These are phyloP conservation scores for Magnaporthiopsis poae DNA, from an alignment of 2,329 filamentous ascomycete species.

Conservation along the genomic window DNA sequence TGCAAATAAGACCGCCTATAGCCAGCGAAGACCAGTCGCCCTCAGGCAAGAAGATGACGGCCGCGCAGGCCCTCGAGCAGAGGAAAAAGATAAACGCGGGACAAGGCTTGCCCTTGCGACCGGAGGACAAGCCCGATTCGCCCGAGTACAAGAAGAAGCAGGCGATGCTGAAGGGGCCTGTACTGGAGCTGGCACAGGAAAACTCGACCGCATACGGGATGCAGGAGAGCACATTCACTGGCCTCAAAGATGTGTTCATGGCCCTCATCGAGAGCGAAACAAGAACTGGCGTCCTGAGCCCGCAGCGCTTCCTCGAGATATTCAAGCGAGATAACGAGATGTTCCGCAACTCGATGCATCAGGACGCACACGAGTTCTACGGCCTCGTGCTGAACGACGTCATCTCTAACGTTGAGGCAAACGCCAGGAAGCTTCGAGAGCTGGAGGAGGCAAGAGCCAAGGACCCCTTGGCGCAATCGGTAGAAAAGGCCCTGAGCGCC, in stretches of 20 bases:
- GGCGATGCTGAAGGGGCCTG: conserved; percentile 76
- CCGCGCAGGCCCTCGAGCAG: conserved; percentile 46
- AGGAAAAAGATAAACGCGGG: conserved; percentile 44
- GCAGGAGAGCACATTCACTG: conserved; percentile 89
- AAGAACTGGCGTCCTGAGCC: conserved; percentile 81
- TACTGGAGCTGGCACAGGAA: conserved; percentile 74
- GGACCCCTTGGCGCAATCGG: conserved; percentile 40
- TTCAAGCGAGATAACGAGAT: conserved; percentile 91
- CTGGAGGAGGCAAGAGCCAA: conserved; percentile 18
- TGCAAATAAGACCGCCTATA: conserved; percentile 50
- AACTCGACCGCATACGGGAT: conserved; percentile 76
- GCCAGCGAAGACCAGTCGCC: conserved; percentile 35
- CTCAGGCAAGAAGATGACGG: conserved; percentile 39
- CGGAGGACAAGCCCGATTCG: conserved; percentile 87
- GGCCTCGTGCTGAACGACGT: conserved; percentile 93
- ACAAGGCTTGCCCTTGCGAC: conserved; percentile 48
- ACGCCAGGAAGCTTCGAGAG: conserved; percentile 56
- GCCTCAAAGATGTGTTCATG: conserved; percentile 91
- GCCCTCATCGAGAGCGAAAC: conserved; percentile 72
- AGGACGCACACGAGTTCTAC: conserved; percentile 95
- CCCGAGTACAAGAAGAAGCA: conserved; percentile 98
- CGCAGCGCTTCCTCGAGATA: conserved; percentile 85
- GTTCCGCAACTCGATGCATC: conserved; percentile 94
- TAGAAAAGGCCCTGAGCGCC: conserved; percentile 34
- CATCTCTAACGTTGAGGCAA: conserved; percentile 85